Conservation (phyloP, 345 rosid genomes). For the Boechera stricta region DNA sequence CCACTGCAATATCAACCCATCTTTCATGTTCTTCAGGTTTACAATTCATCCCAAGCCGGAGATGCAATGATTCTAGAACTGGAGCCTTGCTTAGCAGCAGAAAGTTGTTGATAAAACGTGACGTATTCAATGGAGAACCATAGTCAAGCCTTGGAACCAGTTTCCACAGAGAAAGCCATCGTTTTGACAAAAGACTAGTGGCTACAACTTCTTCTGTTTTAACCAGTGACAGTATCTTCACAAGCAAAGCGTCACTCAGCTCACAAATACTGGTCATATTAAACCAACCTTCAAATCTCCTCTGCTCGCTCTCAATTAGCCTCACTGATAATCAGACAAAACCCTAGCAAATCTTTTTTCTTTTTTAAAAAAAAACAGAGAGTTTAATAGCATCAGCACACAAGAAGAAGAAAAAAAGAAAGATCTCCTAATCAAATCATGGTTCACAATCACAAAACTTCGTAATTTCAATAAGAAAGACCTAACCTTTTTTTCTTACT, state of each 20-base stretch:
- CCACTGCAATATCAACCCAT: slow-evolving; percentile 17
- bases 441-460: background rate
- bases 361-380: background rate
- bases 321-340: background rate
- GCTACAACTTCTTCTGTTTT: slow-evolving; percentile 1
- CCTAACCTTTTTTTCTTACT: too few species aligned
- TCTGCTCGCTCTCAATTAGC: background rate
- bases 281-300: background rate
- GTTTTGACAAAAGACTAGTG: slow-evolving; percentile 2
- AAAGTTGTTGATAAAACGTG: background rate
- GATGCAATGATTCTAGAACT: background rate
- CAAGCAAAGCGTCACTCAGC: slow-evolving; percentile 18
- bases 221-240: slow-evolving; percentile 23
- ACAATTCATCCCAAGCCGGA: background rate
- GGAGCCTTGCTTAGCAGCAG: slow-evolving; percentile 20
- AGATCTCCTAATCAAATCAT: background rate
- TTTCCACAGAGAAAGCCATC: slow-evolving; percentile 17
- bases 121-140: background rate
- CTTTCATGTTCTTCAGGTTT: background rate
- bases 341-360: background rate
- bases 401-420: background rate
- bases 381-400: background rate
- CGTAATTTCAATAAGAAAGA: background rate
- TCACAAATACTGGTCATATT: slow-evolving; percentile 18
- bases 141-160: slow-evolving; percentile 26